Evolutionary conservation across 2,329 filamentous ascomycete genomes (phyloP).

Genomic region (Fusarium nanum): DNA sequence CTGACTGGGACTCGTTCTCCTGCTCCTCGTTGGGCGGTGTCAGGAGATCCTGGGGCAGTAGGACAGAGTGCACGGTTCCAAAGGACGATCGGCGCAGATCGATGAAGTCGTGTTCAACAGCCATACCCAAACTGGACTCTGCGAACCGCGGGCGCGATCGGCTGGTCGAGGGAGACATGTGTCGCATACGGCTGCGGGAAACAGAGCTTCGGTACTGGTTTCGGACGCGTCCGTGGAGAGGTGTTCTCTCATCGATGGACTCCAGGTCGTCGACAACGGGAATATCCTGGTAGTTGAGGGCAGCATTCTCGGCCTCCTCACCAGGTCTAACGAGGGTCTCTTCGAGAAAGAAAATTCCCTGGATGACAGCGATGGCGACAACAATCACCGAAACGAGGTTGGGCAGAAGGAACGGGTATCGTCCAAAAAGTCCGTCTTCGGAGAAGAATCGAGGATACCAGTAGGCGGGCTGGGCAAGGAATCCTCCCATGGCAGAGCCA

Average conservation of each 20-base stretch:
- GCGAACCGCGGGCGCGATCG: conserved; percentile 36
- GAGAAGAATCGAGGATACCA: conserved; percentile 77
- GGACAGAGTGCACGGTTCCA: conserved; percentile 57
- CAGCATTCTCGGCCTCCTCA: not conserved
- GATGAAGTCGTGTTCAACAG: conserved; percentile 39
- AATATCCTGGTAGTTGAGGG: conserved; percentile 37
- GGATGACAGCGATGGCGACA: conserved; percentile 71
- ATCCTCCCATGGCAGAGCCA: conserved; percentile 83
- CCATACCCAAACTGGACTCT: conserved; percentile 40
- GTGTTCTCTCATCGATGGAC: conserved; percentile 32
- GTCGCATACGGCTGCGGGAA: conserved; percentile 26
- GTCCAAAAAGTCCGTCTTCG: conserved; percentile 60
- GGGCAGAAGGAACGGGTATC: conserved; percentile 69
- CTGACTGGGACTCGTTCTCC: conserved; percentile 13
- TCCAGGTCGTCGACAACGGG: conserved; percentile 38
- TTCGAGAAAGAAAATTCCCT: conserved; percentile 72
- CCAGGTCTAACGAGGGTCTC: conserved; percentile 51
- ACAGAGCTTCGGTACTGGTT: conserved; percentile 15
- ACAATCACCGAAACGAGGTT: conserved; percentile 69
- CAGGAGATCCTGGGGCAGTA: conserved; percentile 43
- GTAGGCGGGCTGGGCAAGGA: conserved; percentile 70
- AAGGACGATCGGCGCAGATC: conserved; percentile 52
- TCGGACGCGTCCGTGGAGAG: conserved; percentile 35
- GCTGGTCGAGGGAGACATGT: conserved; percentile 32
- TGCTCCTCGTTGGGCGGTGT: conserved; percentile 32